phyloP scores from a whole-genome alignment of 2,329 filamentous ascomycete species.

The Zymoseptoria ardabiliae region DNA sequence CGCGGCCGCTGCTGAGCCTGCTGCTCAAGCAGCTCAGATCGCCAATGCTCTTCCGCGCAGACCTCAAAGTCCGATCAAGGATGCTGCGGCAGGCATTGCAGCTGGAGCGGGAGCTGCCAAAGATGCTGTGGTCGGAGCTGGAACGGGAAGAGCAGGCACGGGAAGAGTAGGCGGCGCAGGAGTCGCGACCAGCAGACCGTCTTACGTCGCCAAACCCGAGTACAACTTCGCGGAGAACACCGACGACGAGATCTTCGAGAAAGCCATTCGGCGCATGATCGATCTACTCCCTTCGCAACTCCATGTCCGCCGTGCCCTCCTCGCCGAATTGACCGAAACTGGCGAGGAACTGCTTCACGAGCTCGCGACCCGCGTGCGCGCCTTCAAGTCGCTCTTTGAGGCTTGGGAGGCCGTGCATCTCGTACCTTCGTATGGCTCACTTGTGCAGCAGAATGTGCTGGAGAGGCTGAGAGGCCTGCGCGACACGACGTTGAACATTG shows the following conservation, averaged over 20 bases:
- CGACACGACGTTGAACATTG: constrained; percentile 1
- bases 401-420: constrained; percentile 14
- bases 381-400: constrained; percentile 10
- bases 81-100: not conserved
- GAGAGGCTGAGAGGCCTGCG: constrained; percentile 6
- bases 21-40: not conserved
- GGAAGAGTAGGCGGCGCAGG: not conserved
- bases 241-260: not conserved
- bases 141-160: not conserved
- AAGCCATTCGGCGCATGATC: constrained; percentile 3
- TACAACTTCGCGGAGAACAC: not conserved
- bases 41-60: not conserved
- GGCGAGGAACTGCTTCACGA: constrained; percentile 13
- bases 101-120: not conserved
- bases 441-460: constrained; percentile 6
- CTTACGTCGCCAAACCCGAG: not conserved
- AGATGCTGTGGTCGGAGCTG: not conserved
- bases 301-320: not conserved
- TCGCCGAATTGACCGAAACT: constrained; percentile 9
- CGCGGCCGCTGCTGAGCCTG: not conserved
- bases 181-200: not conserved
- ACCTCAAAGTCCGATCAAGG: not conserved
- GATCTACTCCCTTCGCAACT: not conserved
- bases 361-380: constrained; percentile 10
- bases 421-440: not conserved